Conservation (phyloP, 495 filamentous ascomycete species). For the Trichoderma parareesei region DNA sequence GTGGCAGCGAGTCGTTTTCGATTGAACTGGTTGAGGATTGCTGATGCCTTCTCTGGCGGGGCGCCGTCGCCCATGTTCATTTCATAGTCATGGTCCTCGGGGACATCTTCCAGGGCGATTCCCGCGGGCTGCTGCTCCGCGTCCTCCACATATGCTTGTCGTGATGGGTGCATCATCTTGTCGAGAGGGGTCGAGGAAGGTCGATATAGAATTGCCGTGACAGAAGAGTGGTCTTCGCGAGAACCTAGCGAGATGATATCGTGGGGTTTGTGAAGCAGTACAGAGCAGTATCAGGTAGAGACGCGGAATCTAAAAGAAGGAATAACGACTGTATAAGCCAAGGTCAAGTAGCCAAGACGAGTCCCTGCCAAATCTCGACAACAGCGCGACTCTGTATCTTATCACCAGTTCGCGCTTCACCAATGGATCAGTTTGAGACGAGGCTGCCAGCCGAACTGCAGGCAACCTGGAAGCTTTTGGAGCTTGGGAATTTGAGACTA, state of each 20-base stretch:
- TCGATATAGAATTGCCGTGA: neutral
- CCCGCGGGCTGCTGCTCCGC: constrained; percentile 63
- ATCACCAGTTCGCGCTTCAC: neutral
- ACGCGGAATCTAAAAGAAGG: neutral
- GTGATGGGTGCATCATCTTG: constrained; percentile 74
- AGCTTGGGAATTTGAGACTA: neutral
- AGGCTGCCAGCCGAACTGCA: neutral
- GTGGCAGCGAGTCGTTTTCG: constrained; percentile 81
- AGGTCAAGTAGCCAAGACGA: neutral
- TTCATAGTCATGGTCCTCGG: constrained; percentile 79
- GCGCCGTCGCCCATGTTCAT: constrained; percentile 64
- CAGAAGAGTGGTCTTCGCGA: neutral
- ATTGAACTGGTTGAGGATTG: constrained; percentile 81
- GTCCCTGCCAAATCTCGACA: neutral
- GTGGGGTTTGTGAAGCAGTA: neutral
- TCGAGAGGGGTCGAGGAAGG: constrained; percentile 7
- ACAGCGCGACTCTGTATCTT: neutral
- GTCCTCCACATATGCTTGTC: constrained; percentile 96
- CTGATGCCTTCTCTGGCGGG: constrained; percentile 80
- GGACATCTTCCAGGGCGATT: constrained; percentile 71
- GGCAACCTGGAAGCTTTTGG: neutral
- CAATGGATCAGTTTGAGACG: neutral
- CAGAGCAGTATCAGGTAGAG: neutral
- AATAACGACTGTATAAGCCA: neutral
- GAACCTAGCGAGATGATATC: neutral